phyloP scores from a whole-genome alignment of 768 basidiomycete species.

The Kwoniella newhampshirensis region DNA sequence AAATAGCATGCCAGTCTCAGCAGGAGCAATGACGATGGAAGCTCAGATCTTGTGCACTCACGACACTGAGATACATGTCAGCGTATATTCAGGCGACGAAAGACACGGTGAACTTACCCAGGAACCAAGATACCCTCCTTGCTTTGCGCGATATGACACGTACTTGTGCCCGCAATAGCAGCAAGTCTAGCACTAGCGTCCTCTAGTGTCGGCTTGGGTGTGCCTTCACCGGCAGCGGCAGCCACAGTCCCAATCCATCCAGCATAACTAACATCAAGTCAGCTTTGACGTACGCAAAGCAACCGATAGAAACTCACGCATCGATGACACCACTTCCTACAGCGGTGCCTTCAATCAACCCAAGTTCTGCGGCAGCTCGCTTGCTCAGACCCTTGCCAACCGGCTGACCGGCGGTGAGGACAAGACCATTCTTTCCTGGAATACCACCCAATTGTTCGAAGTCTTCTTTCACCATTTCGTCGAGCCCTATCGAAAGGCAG shows the following conservation, averaged over 20 bases:
- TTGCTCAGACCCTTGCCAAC: conserved; percentile 79
- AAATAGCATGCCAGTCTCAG: conserved; percentile 1
- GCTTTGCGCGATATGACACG: conserved; percentile 92
- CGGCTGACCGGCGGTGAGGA: conserved; percentile 77
- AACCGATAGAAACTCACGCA: conserved; percentile 61
- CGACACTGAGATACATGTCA: conserved; percentile 18
- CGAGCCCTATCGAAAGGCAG: conserved; percentile 35
- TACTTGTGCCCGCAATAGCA: conserved; percentile 92
- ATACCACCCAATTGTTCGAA: conserved; percentile 73
- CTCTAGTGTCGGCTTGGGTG: conserved; percentile 62
- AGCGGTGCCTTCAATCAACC: conserved; percentile 77
- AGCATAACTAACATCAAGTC: conserved; percentile 60
- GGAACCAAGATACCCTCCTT: conserved; percentile 78
- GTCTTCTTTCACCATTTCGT: conserved; percentile 58
- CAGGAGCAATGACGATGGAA: no score
- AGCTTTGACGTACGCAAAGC: not conserved
- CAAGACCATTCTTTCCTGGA: conserved; percentile 60
- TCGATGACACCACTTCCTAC: conserved; percentile 96
- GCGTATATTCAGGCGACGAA: not conserved
- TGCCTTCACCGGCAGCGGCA: conserved; percentile 61
- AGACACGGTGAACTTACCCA: conserved; percentile 59
- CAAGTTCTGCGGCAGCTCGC: conserved; percentile 77
- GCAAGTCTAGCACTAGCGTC: conserved; percentile 82
- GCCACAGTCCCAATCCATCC: conserved; percentile 97
- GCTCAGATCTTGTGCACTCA: no score